Base-by-base conservation (phyloP, 495 filamentous ascomycete genomes). In the Aspergillus nidulans region DNA sequence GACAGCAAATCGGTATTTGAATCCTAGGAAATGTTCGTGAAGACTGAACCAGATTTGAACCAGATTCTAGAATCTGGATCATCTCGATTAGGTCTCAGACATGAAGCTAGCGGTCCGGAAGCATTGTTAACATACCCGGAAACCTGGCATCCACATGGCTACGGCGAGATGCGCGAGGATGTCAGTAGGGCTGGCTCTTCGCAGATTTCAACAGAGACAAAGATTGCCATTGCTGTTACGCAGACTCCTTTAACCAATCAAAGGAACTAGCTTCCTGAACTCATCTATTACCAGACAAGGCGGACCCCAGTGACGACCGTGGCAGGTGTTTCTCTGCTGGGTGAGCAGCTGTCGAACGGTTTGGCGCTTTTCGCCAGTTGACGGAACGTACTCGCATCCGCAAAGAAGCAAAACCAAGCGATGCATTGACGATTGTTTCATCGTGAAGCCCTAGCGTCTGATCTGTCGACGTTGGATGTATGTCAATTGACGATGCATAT, bases 401-500 rank as follows among this genome's bases (percentile, higher is more conserved):
- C 21, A 34, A 40, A 21, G 36, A 30, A 30, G n/a, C 5, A 39
- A 18, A 39, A 18, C 3, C 39, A 52, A 41, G 49, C 49, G 30
- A 41, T 38, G 26, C 18, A 52, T 39, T 42, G 48, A 40, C 28
- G 36, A 18, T 16, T 39, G 36, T 39, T 39, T 39, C 36, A 39
- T 18, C n/a, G 36, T 39, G 4, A 12, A 16, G n/a, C 36, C 15
- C 36, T 39, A 39, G 49, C 26, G 49, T 52, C 49, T 52, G 49
- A 52, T 52, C 34, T 52, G 38, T 52, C 49, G 38, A 26, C 36
- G 49, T 52, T 52, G 49, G 38, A 42, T 52, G 38, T 52, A 52
- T 41, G 23, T 19, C 13, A 39, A 38, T 39, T 41, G n/a, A 28
- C 13, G 18, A 38, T 39, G 36, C 36, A 39, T 39, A 18, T 16